A percentile compares a stretch with the other conserved stretches of the same genome.
Evolutionary conservation across 805 yeast genomes (phyloP).

Genomic region (Wickerhamiella alocasiicola): DNA sequence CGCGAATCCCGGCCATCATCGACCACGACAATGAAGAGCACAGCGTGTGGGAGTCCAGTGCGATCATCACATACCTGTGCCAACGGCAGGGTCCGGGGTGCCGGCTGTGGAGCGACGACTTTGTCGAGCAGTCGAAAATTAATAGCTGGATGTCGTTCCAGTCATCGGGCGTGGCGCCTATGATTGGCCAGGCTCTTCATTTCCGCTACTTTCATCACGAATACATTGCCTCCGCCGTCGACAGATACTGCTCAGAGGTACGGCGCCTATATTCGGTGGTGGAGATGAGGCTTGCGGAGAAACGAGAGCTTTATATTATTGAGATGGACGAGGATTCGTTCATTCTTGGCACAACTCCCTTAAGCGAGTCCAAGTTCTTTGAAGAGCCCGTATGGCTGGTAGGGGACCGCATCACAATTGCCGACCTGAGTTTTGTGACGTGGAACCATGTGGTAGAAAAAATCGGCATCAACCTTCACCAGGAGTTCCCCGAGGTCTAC

Average conservation of each 20-base stretch:
- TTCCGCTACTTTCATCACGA: slow-evolving; percentile 82
- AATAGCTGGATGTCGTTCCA: slow-evolving; percentile 87
- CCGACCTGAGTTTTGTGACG: slow-evolving; percentile 86
- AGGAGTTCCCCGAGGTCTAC: slow-evolving; percentile 88
- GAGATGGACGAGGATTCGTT: slow-evolving; percentile 81
- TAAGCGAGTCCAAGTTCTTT: slow-evolving; percentile 72
- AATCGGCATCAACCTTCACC: slow-evolving; percentile 75
- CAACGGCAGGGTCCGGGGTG: slow-evolving; percentile 42
- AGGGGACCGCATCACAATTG: slow-evolving; percentile 68
- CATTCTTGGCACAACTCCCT: slow-evolving; percentile 76
- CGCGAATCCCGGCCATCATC: slow-evolving; percentile 86
- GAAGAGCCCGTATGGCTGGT: slow-evolving; percentile 94
- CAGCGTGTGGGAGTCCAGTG: slow-evolving; percentile 91
- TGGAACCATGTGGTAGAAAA: slow-evolving; percentile 95
- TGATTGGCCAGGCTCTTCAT: slow-evolving; percentile 95
- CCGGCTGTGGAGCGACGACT: slow-evolving; percentile 66
- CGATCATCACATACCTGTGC: slow-evolving; percentile 66
- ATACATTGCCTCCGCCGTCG: slow-evolving; percentile 78
- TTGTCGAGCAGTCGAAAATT: slow-evolving; percentile 72
- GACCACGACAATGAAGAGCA: slow-evolving; percentile 75
- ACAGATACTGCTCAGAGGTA: slow-evolving; percentile 83
- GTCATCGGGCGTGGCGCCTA: slow-evolving; percentile 96
- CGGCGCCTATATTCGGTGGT: slow-evolving; percentile 86
- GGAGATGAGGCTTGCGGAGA: slow-evolving; percentile 89
- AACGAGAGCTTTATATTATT: slow-evolving; percentile 80